These are phyloP conservation scores for Lipomyces anomalus DNA, from an alignment of 805 yeast genomes.

Conservation along the genomic window DNA sequence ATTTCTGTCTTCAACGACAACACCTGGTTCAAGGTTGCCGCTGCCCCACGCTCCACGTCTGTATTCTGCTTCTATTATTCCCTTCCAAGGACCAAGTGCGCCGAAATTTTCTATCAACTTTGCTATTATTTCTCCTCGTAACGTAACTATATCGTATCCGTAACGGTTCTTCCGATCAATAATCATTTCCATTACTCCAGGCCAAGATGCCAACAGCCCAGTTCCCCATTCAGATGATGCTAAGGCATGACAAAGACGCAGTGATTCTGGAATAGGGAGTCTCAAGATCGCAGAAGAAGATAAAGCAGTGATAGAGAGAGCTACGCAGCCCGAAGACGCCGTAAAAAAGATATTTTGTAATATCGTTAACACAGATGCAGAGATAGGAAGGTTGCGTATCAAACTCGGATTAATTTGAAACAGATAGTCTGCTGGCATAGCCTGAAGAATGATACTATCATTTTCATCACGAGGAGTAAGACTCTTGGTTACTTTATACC, in stretches of 20 bases:
- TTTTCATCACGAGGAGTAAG: conserved; percentile 13
- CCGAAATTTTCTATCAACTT: conserved; percentile 11
- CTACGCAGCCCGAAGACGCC: neutral
- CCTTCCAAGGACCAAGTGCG: conserved; percentile 22
- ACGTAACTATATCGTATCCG: conserved; percentile 13
- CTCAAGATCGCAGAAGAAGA: conserved; percentile 8
- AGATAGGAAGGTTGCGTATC: conserved; percentile 10
- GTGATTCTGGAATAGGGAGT: conserved; percentile 20
- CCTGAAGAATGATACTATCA: conserved; percentile 9
- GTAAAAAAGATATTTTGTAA: neutral
- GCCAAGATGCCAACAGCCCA: conserved; percentile 13
- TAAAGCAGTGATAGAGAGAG: neutral
- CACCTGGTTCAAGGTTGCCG: conserved; percentile 9
- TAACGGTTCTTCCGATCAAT: conserved; percentile 11
- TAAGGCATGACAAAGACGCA: conserved; percentile 13
- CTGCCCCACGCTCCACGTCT: conserved; percentile 16
- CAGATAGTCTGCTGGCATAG: conserved; percentile 13
- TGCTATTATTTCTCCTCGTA: conserved; percentile 19
- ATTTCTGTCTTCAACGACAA: conserved; percentile 16
- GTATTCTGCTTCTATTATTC: conserved; percentile 13
- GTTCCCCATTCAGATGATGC: conserved; percentile 17
- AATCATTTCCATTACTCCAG: conserved; percentile 23
- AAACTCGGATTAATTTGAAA: conserved; percentile 10
- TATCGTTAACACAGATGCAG: neutral
- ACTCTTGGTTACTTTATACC: conserved; percentile 2